A percentile compares a stretch with the other conserved stretches of the same genome.
phyloP scores from a whole-genome alignment of 805 yeast species.

The Starmerella bombicola region DNA sequence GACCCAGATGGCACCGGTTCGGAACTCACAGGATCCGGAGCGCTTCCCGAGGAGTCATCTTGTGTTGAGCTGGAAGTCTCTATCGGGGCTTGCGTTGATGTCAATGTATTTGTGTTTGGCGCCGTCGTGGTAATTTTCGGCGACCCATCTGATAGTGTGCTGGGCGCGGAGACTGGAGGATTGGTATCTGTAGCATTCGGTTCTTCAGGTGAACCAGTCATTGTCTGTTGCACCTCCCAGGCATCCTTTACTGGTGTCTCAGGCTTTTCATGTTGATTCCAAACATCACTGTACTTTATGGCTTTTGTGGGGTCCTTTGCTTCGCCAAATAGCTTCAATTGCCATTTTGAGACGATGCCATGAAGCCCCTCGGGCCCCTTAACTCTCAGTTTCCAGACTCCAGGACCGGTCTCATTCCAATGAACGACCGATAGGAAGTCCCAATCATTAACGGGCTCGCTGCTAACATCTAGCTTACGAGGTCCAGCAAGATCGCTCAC shows the following conservation, averaged over 20 bases:
- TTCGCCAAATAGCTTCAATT: slow-evolving; percentile 72
- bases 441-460: slow-evolving; percentile 64
- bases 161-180: neutral
- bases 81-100: neutral
- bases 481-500: slow-evolving; percentile 59
- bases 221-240: neutral
- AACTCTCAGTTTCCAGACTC: slow-evolving; percentile 71
- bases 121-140: neutral
- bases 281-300: slow-evolving; percentile 33
- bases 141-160: neutral
- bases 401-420: slow-evolving; percentile 78
- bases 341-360: slow-evolving; percentile 51
- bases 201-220: neutral
- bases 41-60: neutral
- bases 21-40: neutral
- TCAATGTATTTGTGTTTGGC: neutral
- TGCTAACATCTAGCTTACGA: slow-evolving; percentile 46
- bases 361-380: slow-evolving; percentile 29
- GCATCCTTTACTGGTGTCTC: slow-evolving; percentile 5
- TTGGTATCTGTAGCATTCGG: neutral
- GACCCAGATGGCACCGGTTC: neutral
- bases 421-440: slow-evolving; percentile 95
- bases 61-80: neutral
- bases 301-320: slow-evolving; percentile 52
- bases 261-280: slow-evolving; percentile 21